Base-by-base conservation (phyloP, 1,284 basidiomycete genomes). In the Thecaphora thlaspeos region DNA sequence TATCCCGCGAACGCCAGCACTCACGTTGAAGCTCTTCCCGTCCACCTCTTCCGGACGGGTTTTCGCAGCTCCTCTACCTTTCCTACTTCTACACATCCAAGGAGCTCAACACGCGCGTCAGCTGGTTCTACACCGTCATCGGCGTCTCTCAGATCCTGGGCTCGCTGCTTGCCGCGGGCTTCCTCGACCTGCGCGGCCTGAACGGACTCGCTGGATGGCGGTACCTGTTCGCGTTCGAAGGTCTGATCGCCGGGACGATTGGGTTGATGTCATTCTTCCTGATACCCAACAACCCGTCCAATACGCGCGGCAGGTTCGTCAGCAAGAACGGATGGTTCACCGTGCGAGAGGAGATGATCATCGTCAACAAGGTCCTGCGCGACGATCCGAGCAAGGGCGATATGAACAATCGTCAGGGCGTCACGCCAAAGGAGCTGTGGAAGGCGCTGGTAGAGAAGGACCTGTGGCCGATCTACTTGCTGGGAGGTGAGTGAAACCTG, bases 381-480 rank as follows among this genome's bases (percentile, higher is more conserved):
- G 87, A 88, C 69, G 86, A 88, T 63, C 87, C 76, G 2, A 70
- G 70, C 87, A 88, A 80, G 83, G 80, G 26, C 80, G 81, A 45
- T 55, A 89, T 89, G 87, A 86, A 89, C 77, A 89, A 89, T 59
- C 84, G 88, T 19, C 82, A 89, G 75, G 84, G 84, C 1, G 30
- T 51, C 3, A 34, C 24, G 15, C 14, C 28, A 8, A 24, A 9
- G 11, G 36, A 21, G 21, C 12, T 51, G 2, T 58, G 41, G 49
- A 14, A 73, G 21, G 82, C 83, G 4, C 52, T 87, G 3, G 81
- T 79, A 39, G 86, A 88, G 66, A 87, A 83, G 66, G 83, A 85
- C 58, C 76, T 87, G 58, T 88, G 86, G 85, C 87, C 87, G 0
- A 55, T 88, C 21, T 88, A 87, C 65, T 78, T 85, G 17, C 69